These are phyloP conservation scores for Rubroboletus pulcherrimus DNA, from an alignment of 768 basidiomycete genomes.

Conservation along the genomic window DNA sequence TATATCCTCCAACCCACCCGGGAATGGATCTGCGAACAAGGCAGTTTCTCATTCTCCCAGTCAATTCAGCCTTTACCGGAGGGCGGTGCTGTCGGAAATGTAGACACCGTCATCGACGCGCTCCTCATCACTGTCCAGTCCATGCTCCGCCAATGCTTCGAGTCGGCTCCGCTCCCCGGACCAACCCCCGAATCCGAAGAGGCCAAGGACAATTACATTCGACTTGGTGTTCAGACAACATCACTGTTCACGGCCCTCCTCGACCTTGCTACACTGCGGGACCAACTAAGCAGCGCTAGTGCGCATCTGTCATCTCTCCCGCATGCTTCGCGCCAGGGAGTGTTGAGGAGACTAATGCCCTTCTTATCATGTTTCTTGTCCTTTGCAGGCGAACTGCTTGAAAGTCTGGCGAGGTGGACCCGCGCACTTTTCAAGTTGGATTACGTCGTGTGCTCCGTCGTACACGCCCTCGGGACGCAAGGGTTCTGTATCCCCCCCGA, in stretches of 20 bases:
- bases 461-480: conserved; percentile 70
- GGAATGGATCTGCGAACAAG: conserved; percentile 32
- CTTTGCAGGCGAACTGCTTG: conserved; percentile 57
- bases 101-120: conserved; percentile 51
- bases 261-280: conserved; percentile 41
- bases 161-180: conserved; percentile 3
- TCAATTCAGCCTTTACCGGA: background rate
- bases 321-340: conserved; percentile 30
- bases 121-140: conserved; percentile 66
- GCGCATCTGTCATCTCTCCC: conserved; percentile 35
- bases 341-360: conserved; percentile 54
- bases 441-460: conserved; percentile 69
- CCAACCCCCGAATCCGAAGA: conserved; percentile 25
- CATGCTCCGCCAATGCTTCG: conserved; percentile 42
- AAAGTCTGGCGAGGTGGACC: conserved; percentile 57
- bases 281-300: conserved; percentile 40
- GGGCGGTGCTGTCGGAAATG: conserved; percentile 5
- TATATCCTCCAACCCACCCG: conserved; percentile 27
- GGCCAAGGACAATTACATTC: conserved; percentile 47
- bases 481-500: conserved; percentile 95
- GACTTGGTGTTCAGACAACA: conserved; percentile 42
- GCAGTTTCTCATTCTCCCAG: conserved; percentile 17
- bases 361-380: conserved; percentile 67
- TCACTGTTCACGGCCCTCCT: conserved; percentile 47
- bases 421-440: conserved; percentile 81